Evolutionary conservation across 192 early-diverging fungal genomes (phyloP).

Genomic region (Nowakowskiella sp.): DNA sequence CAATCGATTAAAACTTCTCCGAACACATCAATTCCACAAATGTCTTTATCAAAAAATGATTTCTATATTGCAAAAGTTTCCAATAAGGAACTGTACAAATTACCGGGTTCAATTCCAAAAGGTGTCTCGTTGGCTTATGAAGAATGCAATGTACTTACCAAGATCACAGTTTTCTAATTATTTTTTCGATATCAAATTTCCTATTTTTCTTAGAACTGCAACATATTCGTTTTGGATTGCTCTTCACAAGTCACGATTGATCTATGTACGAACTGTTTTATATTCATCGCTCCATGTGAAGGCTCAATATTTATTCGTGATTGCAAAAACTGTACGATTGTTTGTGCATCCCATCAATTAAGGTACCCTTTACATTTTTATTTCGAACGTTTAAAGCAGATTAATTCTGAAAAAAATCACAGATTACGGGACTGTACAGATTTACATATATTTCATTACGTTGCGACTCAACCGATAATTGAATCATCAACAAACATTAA

Average conservation of each 20-base stretch:
- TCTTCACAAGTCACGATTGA: conserved; percentile 23
- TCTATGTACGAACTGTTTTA: conserved; percentile 8
- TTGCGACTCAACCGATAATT: conserved; percentile 24
- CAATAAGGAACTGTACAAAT: no score
- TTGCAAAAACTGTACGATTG: conserved; percentile 17
- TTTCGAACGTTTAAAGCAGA: not conserved
- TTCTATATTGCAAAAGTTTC: no score
- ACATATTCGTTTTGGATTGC: conserved; percentile 10
- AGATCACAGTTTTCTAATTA: no score
- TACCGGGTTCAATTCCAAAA: no score
- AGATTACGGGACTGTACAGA: conserved; percentile 13
- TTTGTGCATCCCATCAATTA: conserved; percentile 22
- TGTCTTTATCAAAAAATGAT: no score
- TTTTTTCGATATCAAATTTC: no score
- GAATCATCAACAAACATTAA: conserved; percentile 11
- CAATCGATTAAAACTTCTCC: no score
- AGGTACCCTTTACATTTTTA: conserved; percentile 6
- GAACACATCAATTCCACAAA: no score
- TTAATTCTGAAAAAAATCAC: not conserved
- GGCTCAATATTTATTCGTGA: conserved; percentile 27
- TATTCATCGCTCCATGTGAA: conserved; percentile 28
- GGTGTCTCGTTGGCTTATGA: no score
- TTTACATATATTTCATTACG: conserved; percentile 16
- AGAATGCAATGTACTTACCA: no score
- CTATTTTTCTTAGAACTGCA: no score